A percentile compares a stretch with the other conserved stretches of the same genome.
These are phyloP conservation scores for Phytophthora idaei DNA, from an alignment of 352 stramenopile genomes.

Conservation along the genomic window DNA sequence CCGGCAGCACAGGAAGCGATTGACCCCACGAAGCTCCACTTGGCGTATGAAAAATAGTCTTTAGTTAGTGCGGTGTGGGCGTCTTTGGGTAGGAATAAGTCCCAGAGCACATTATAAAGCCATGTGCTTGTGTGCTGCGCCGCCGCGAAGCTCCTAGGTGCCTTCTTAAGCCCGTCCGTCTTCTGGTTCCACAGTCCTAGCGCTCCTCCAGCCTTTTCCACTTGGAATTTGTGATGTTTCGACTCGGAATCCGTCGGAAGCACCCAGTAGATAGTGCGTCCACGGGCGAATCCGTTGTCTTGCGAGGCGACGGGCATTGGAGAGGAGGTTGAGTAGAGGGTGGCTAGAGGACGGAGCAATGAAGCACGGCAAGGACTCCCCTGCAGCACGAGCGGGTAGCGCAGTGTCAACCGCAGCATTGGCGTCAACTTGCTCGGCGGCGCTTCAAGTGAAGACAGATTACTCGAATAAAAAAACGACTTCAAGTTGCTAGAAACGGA, in stretches of 20 bases:
- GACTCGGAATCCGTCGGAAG: background rate
- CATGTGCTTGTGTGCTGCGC: constrained; percentile 39
- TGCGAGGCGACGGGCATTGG: constrained; percentile 23
- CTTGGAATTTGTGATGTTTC: constrained; percentile 16
- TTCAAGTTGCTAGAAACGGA: background rate
- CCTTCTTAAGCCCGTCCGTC: background rate
- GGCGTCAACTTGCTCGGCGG: background rate
- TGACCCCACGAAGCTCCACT: constrained; percentile 84
- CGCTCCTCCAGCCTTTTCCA: constrained; percentile 25
- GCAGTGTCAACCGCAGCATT: constrained; percentile 19
- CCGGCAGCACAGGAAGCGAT: constrained; percentile 83
- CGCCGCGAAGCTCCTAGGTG: constrained; percentile 11
- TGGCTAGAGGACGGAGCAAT: constrained; percentile 2
- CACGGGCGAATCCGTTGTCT: constrained; percentile 34
- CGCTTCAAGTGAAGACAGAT: constrained; percentile 18
- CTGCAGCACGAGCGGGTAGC: background rate
- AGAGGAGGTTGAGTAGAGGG: constrained; percentile 16
- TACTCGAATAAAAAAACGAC: constrained; percentile 5
- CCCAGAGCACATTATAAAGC: constrained; percentile 58
- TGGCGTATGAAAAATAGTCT: constrained; percentile 90
- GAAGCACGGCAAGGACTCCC: background rate
- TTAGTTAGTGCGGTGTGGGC: constrained; percentile 83
- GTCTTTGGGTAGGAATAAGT: constrained; percentile 91
- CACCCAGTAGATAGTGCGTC: constrained; percentile 37
- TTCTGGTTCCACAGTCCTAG: constrained; percentile 15